Evolutionary conservation across 805 yeast genomes (phyloP).

Genomic region (Yueomyces sinensis): DNA sequence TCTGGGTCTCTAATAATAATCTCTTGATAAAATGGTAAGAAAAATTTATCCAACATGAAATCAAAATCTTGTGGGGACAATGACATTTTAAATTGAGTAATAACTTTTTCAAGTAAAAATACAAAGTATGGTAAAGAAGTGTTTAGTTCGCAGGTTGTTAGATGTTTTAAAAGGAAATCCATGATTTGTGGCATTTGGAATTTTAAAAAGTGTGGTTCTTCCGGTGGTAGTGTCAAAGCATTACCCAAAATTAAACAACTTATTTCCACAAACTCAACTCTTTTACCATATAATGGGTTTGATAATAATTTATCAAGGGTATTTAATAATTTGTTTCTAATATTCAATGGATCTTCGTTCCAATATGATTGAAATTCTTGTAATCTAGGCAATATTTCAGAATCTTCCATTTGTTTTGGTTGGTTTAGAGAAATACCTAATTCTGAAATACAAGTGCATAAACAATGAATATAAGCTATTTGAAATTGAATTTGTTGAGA

Average conservation of each 20-base stretch:
- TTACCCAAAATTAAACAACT: constrained; percentile 43
- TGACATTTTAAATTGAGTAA: constrained; percentile 25
- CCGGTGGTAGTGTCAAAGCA: constrained; percentile 14
- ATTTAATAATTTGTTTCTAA: constrained; percentile 32
- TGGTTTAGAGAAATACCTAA: constrained; percentile 56
- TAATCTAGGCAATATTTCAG: constrained; percentile 8
- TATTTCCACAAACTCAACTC: constrained; percentile 43
- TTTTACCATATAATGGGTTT: constrained; percentile 26
- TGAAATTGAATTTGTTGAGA: constrained; percentile 10
- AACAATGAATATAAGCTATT: constrained; percentile 37
- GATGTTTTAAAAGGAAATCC: constrained; percentile 15
- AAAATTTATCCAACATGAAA: constrained; percentile 26
- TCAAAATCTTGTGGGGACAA: constrained; percentile 24
- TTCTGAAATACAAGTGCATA: constrained; percentile 52
- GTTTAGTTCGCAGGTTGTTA: constrained; percentile 14
- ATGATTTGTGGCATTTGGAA: constrained; percentile 18
- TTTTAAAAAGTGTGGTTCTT: constrained; percentile 20
- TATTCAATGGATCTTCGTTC: constrained; percentile 32
- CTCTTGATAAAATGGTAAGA: constrained; percentile 23
- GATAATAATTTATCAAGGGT: constrained; percentile 28
- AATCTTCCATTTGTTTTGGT: constrained; percentile 32
- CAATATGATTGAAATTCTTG: constrained; percentile 30
- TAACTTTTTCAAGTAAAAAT: constrained; percentile 32
- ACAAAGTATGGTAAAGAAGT: constrained; percentile 32
- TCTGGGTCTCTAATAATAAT: constrained; percentile 44